Evolutionary conservation across 78 protist species (phyloP).

Genomic region (Dictyostelium firmibasis): DNA sequence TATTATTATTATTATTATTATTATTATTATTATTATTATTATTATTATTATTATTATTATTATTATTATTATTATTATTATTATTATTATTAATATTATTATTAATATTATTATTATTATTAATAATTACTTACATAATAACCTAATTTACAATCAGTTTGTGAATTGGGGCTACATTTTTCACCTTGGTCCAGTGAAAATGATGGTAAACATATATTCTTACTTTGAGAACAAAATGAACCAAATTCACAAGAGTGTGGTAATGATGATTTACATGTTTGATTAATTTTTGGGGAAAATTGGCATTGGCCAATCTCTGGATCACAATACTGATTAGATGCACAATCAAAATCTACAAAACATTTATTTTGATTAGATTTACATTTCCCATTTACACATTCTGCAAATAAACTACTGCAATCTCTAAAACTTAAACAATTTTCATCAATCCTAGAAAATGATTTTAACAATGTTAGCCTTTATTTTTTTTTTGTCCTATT

Average conservation of each 20-base stretch:
- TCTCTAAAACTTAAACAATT: neutral
- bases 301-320: neutral
- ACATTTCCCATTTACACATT: neutral
- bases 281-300: neutral
- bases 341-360: neutral
- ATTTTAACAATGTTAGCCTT: too few species aligned
- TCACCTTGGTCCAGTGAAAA: neutral
- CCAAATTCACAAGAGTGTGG: neutral
- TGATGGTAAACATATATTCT: neutral
- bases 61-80: neutral
- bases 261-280: neutral
- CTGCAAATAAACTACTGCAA: constrained; percentile 2
- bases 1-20: neutral
- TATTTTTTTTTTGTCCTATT: neutral
- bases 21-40: neutral
- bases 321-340: neutral
- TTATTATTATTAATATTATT: neutral
- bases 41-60: neutral
- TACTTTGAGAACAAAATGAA: neutral
- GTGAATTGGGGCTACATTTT: neutral
- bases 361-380: neutral
- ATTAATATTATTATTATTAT: neutral
- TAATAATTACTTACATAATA: neutral
- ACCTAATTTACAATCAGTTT: neutral
- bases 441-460: neutral